Evolutionary conservation across 352 stramenopile genomes (phyloP).

Genomic region (Phytopythium cucurbitacearum): DNA sequence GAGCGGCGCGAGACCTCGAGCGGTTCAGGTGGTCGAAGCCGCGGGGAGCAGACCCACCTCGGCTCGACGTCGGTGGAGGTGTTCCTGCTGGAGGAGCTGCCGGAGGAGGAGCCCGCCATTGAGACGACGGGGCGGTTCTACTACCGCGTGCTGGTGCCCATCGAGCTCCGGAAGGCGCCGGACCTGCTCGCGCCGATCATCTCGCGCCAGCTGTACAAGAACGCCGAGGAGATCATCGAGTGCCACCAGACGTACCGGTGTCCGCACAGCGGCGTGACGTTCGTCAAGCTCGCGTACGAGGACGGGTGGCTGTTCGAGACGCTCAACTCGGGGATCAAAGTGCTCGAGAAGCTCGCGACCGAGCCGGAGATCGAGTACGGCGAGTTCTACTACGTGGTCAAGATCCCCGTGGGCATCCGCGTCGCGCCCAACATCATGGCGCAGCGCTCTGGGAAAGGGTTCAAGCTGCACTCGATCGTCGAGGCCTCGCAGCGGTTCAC

Average conservation of each 20-base stretch:
- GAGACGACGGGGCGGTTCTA: slow-evolving; percentile 51
- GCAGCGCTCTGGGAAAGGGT: slow-evolving; percentile 73
- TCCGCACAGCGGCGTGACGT: slow-evolving; percentile 68
- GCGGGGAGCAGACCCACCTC: slow-evolving; percentile 9
- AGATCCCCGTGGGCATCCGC: slow-evolving; percentile 78
- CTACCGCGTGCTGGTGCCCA: slow-evolving; percentile 72
- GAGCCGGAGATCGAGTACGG: slow-evolving; percentile 64
- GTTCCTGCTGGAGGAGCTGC: slow-evolving; percentile 35
- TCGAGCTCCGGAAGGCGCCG: slow-evolving; percentile 62
- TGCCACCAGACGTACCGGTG: slow-evolving; percentile 61
- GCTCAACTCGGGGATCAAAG: slow-evolving; percentile 74
- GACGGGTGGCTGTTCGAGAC: slow-evolving; percentile 81
- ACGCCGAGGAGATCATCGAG: slow-evolving; percentile 81
- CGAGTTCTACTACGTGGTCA: slow-evolving; percentile 83
- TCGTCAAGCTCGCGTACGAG: slow-evolving; percentile 80
- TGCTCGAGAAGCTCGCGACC: slow-evolving; percentile 60
- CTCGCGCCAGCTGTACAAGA: slow-evolving; percentile 65
- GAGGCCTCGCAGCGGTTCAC: slow-evolving; percentile 82
- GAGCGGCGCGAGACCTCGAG: slow-evolving; percentile 22
- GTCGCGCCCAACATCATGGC: slow-evolving; percentile 83
- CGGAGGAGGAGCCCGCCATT: slow-evolving; percentile 26
- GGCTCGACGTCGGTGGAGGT: slow-evolving; percentile 6
- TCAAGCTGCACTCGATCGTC: slow-evolving; percentile 79
- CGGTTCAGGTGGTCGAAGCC: not conserved
- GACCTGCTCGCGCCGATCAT: slow-evolving; percentile 73